A percentile compares a stretch with the other conserved stretches of the same genome.
phyloP scores from a whole-genome alignment of 768 basidiomycete species.

The Pleurotus citrinopileatus region DNA sequence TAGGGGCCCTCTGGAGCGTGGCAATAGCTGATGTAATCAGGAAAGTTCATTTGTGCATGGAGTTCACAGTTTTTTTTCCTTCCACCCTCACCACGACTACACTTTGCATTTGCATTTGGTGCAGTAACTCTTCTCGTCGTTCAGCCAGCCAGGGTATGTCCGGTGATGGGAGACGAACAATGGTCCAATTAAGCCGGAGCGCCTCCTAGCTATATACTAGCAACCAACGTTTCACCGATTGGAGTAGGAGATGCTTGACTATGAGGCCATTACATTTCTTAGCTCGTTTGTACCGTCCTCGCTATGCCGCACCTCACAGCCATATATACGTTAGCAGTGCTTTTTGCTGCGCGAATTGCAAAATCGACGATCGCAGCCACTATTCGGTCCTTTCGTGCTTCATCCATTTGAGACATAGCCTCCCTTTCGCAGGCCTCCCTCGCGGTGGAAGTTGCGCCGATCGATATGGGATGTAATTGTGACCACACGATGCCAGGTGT shows the following conservation, averaged over 20 bases:
- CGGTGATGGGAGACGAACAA: slow-evolving; percentile 39
- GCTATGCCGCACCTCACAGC: background rate
- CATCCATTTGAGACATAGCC: too few relatives aligned
- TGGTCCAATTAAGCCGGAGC: slow-evolving; percentile 86
- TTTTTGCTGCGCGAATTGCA: slow-evolving; percentile 15
- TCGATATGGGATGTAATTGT: too few relatives aligned
- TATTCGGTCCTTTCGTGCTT: slow-evolving; percentile 6
- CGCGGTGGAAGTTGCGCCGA: too few relatives aligned
- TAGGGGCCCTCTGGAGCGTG: background rate
- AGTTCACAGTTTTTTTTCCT: slow-evolving; percentile 15
- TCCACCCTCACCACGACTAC: slow-evolving; percentile 38
- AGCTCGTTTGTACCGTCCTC: background rate
- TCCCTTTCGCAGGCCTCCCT: too few relatives aligned
- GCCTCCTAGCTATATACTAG: slow-evolving; percentile 37
- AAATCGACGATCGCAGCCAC: slow-evolving; percentile 15
- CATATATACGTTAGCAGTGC: slow-evolving; percentile 12
- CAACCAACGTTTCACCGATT: slow-evolving; percentile 31
- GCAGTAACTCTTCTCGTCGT: slow-evolving; percentile 57
- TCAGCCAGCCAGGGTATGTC: slow-evolving; percentile 51
- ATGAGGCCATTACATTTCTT: slow-evolving; percentile 58
- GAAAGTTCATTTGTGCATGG: background rate
- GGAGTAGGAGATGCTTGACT: slow-evolving; percentile 70
- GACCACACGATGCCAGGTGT: too few relatives aligned
- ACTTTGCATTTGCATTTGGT: slow-evolving; percentile 20
- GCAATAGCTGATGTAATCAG: background rate